phyloP scores from a whole-genome alignment of 2,329 filamentous ascomycete genomes.

The Sclerotinia nivalis region DNA sequence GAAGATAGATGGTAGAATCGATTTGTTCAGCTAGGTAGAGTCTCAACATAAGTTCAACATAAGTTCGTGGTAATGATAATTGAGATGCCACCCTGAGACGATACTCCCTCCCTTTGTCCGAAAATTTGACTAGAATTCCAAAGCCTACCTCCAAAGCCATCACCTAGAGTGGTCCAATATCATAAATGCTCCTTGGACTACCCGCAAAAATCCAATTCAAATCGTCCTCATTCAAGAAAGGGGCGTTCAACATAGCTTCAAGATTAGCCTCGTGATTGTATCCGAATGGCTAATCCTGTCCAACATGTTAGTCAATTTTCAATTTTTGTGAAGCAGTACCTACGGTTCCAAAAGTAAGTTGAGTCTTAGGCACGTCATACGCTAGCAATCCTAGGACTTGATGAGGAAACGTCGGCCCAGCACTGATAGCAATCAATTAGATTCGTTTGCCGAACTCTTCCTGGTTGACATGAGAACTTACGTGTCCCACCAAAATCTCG shows the following conservation, averaged over 20 bases:
- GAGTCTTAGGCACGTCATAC: neutral
- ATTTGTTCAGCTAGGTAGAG: neutral
- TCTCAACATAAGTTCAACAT: neutral
- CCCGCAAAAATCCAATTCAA: neutral
- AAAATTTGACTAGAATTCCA: neutral
- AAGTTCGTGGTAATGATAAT: neutral
- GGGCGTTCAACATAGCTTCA: neutral
- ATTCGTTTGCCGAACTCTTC: neutral
- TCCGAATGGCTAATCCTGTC: constrained; percentile 8
- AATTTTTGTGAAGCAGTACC: neutral
- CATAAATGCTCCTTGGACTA: neutral
- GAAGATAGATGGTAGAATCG: neutral
- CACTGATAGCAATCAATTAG: neutral
- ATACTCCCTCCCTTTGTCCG: neutral
- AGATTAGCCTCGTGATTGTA: neutral
- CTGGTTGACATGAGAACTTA: neutral
- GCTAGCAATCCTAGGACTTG: neutral
- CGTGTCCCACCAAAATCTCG: constrained; percentile 16
- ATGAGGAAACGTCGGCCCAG: constrained; percentile 2
- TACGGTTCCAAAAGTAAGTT: constrained; percentile 7
- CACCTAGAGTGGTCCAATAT: neutral
- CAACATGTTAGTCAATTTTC: neutral
- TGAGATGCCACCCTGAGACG: too few relatives aligned
- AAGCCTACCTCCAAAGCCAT: neutral
- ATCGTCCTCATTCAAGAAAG: neutral